Evolutionary conservation across 1,139 yeast species (phyloP).

Genomic region (Suhomyces panamericanus): DNA sequence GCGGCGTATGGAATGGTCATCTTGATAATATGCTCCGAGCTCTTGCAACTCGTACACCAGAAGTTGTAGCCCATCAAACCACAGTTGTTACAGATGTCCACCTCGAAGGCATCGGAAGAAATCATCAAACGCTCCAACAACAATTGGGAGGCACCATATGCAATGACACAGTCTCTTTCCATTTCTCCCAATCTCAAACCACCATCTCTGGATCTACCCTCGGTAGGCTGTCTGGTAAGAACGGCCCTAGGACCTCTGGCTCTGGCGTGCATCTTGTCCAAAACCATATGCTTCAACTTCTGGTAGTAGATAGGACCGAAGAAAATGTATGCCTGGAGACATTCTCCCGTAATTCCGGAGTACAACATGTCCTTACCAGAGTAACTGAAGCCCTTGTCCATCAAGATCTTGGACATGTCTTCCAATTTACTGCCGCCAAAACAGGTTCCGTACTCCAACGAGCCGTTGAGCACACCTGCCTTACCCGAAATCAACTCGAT

Average conservation of each 20-base stretch:
- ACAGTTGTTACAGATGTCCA: constrained; percentile 96
- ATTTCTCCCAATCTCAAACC: constrained; percentile 99
- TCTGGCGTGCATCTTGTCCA: constrained; percentile 99
- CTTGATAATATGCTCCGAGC: constrained; percentile 79
- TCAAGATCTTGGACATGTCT: constrained; percentile 91
- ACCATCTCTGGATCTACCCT: constrained; percentile 99
- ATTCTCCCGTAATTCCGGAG: constrained; percentile 98
- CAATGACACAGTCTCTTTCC: constrained; percentile 99
- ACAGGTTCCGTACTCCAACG: constrained; percentile 94
- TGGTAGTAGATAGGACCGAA: constrained; percentile 98
- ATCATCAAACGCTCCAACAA: constrained; percentile 97
- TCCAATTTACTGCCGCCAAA: constrained; percentile 95
- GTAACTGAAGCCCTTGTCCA: constrained; percentile 89
- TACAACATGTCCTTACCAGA: constrained; percentile 97
- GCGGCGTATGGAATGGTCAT: constrained; percentile 99
- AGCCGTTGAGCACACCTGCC: constrained; percentile 93
- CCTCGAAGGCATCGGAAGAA: constrained; percentile 98
- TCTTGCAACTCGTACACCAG: constrained; percentile 96
- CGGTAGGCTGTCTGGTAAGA: constrained; percentile 96
- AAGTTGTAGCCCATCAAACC: constrained; percentile 91
- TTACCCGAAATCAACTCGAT: constrained; percentile 94
- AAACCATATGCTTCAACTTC: constrained; percentile 97
- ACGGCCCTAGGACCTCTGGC: constrained; percentile 99
- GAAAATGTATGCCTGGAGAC: constrained; percentile 94
- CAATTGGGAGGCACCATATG: constrained; percentile 98